phyloP scores from a whole-genome alignment of 305 asterid genomes.

The Fraxinus sp. region DNA sequence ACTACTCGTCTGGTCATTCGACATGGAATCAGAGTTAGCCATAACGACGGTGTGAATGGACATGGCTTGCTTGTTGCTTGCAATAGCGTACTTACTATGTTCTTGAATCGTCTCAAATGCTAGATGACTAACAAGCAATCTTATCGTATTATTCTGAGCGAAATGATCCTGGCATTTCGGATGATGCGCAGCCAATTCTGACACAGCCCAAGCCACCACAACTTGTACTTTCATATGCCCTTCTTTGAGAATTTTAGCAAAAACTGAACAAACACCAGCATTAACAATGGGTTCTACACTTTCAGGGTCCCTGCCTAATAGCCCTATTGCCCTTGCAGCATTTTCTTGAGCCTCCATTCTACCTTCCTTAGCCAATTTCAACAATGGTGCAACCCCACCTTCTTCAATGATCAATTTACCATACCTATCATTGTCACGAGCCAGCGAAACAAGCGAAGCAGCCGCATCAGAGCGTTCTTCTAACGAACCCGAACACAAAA shows the following conservation, averaged over 20 bases:
- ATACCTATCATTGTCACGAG: constrained; percentile 46
- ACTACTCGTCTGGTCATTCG: neutral
- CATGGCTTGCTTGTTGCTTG: constrained; percentile 36
- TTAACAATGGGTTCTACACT: constrained; percentile 46
- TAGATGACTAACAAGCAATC: constrained; percentile 50
- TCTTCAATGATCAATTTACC: constrained; percentile 48
- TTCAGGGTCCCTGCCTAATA: constrained; percentile 48
- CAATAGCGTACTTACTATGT: constrained; percentile 46
- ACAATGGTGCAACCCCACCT: constrained; percentile 49
- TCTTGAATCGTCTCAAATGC: constrained; percentile 53
- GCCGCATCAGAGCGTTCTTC: constrained; percentile 59
- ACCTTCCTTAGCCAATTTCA: constrained; percentile 49
- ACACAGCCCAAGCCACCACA: constrained; percentile 54
- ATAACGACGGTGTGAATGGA: constrained; percentile 41
- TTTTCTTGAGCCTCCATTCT: constrained; percentile 50
- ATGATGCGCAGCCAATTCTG: constrained; percentile 50
- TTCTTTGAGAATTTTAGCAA: constrained; percentile 53
- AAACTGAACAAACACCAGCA: constrained; percentile 53
- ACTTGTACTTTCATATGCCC: constrained; percentile 51
- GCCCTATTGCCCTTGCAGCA: constrained; percentile 47
- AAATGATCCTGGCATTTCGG: constrained; percentile 52
- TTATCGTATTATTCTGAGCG: constrained; percentile 42
- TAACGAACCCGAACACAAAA: constrained; percentile 39
- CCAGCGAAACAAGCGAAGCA: constrained; percentile 49
- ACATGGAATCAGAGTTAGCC: constrained; percentile 41